A percentile compares a stretch with the other conserved stretches of the same genome.
Evolutionary conservation across 1,284 basidiomycete species (phyloP).

Genomic region (Boletus subluridellus): DNA sequence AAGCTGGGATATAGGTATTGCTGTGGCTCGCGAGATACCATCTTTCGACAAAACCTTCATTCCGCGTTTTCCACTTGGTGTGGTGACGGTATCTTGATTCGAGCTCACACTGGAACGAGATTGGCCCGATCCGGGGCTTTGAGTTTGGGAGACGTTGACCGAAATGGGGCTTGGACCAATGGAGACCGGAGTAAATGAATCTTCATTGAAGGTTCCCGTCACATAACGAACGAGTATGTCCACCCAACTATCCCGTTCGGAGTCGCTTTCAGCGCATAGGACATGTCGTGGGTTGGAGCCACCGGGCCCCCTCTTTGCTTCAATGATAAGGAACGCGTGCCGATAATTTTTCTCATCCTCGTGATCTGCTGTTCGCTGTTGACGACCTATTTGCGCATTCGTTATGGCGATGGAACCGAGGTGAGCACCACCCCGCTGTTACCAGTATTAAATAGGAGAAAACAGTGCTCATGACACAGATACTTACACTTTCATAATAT

Average conservation of each 20-base stretch:
- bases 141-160: slow-evolving; percentile 22
- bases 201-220: slow-evolving; percentile 68
- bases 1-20: slow-evolving; percentile 60
- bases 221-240: slow-evolving; percentile 87
- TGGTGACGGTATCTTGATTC: slow-evolving; percentile 37
- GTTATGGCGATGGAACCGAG: slow-evolving; percentile 85
- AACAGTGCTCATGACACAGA: not conserved
- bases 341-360: slow-evolving; percentile 92
- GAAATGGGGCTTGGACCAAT: slow-evolving; percentile 30
- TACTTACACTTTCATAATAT: slow-evolving; percentile 89
- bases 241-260: slow-evolving; percentile 92
- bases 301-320: slow-evolving; percentile 69
- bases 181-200: slow-evolving; percentile 36
- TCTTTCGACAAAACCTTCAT: slow-evolving; percentile 54
- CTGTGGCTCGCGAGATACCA: slow-evolving; percentile 55
- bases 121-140: slow-evolving; percentile 33
- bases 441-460: slow-evolving; percentile 16
- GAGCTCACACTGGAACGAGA: slow-evolving; percentile 63
- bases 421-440: slow-evolving; percentile 83
- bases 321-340: slow-evolving; percentile 96
- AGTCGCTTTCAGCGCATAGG: slow-evolving; percentile 92
- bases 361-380: slow-evolving; percentile 42
- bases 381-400: slow-evolving; percentile 76
- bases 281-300: slow-evolving; percentile 82
- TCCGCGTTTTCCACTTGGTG: slow-evolving; percentile 36